Conservation (phyloP, 2,329 filamentous ascomycete species). For the Xylaria sp. region DNA sequence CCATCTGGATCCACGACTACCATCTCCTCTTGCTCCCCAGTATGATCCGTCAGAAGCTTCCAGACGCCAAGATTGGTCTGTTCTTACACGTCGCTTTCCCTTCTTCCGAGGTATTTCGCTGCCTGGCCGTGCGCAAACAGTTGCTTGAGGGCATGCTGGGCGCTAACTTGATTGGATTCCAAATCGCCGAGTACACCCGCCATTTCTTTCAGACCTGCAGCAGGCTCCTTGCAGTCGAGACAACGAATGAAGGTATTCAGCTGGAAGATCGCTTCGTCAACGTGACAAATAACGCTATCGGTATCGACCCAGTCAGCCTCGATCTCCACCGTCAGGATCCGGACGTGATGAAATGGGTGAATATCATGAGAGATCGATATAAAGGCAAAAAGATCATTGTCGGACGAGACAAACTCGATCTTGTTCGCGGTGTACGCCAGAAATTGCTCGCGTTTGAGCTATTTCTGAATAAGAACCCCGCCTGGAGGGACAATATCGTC, state of each 20-base stretch:
- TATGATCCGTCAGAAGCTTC: constrained; percentile 85
- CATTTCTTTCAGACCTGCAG: constrained; percentile 97
- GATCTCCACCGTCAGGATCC: constrained; percentile 63
- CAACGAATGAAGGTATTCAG: constrained; percentile 80
- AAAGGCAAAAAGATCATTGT: constrained; percentile 86
- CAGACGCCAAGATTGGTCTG: constrained; percentile 92
- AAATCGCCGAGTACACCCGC: constrained; percentile 85
- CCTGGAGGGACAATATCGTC: constrained; percentile 83
- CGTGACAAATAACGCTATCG: constrained; percentile 78
- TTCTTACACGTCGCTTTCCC: constrained; percentile 94
- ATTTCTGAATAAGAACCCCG: constrained; percentile 88
- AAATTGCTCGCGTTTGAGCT: constrained; percentile 89
- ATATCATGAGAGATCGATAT: constrained; percentile 76
- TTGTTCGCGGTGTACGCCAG: constrained; percentile 85
- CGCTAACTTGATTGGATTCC: constrained; percentile 87
- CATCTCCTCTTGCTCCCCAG: constrained; percentile 82
- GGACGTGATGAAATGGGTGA: constrained; percentile 73
- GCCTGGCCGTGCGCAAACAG: constrained; percentile 78
- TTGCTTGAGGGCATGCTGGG: constrained; percentile 89
- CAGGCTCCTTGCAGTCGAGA: constrained; percentile 82
- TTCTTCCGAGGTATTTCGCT: constrained; percentile 92
- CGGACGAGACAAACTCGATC: constrained; percentile 88
- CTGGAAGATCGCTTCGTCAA: constrained; percentile 91
- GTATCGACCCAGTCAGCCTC: constrained; percentile 78
- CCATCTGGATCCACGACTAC: constrained; percentile 95